These are phyloP conservation scores for Monosiga brevicollis DNA, from an alignment of 78 protist genomes.

Conservation along the genomic window DNA sequence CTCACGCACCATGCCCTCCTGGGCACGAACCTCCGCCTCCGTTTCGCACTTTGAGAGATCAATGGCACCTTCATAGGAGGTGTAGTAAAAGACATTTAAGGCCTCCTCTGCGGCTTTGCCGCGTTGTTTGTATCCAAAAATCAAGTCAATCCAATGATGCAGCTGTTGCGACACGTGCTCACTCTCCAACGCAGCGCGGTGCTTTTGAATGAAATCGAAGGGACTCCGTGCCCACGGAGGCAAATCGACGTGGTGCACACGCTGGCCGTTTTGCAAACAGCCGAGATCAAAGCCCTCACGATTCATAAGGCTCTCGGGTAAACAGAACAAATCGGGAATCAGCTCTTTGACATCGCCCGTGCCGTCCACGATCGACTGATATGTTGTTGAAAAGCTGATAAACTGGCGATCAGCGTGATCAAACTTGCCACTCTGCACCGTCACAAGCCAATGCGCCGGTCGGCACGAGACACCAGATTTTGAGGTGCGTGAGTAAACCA, in stretches of 20 bases:
- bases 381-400: no score
- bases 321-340: slow-evolving; percentile 84
- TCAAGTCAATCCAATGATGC: slow-evolving; percentile 91
- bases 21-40: slow-evolving; percentile 17
- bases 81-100: slow-evolving; percentile 77
- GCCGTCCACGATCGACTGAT: slow-evolving; percentile 29
- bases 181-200: slow-evolving; percentile 81
- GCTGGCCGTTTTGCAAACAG: slow-evolving; percentile 52
- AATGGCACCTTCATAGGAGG: slow-evolving; percentile 72
- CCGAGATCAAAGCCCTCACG: slow-evolving; percentile 66
- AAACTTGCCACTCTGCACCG: slow-evolving; percentile 82
- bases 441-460: no score
- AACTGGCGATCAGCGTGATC: slow-evolving; percentile 95
- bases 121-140: slow-evolving; percentile 83
- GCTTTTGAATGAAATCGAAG: slow-evolving; percentile 56
- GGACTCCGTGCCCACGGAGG: slow-evolving; percentile 95
- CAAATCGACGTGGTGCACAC: slow-evolving; percentile 66
- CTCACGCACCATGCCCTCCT: slow-evolving; percentile 63
- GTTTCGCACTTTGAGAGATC: slow-evolving; percentile 48
- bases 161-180: slow-evolving; percentile 75
- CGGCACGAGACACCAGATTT: background rate
- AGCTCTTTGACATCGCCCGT: slow-evolving; percentile 79
- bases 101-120: slow-evolving; percentile 78
- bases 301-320: slow-evolving; percentile 76
- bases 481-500: background rate